These are phyloP conservation scores for Calycina marina DNA, from an alignment of 2,329 filamentous ascomycete species.

Conservation along the genomic window DNA sequence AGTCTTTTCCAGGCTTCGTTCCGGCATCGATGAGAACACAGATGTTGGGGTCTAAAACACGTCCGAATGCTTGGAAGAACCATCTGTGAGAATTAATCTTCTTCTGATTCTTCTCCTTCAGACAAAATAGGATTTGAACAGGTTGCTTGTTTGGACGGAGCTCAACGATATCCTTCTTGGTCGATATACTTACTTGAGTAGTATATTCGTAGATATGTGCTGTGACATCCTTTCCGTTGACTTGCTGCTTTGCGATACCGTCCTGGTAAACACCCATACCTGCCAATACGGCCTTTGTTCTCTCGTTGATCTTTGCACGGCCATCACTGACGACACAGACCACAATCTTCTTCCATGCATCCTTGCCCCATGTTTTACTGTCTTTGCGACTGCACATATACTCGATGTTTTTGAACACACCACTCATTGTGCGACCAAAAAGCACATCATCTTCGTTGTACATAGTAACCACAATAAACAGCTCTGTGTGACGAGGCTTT, in stretches of 20 bases:
- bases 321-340: conserved; percentile 96
- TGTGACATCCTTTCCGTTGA: conserved; percentile 91
- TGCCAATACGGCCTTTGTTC: conserved; percentile 78
- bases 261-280: conserved; percentile 96
- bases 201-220: conserved; percentile 97
- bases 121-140: conserved; percentile 91
- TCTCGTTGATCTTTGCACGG: conserved; percentile 87
- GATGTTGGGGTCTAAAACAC: conserved; percentile 86
- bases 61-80: conserved; percentile 97
- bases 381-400: conserved; percentile 90
- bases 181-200: conserved; percentile 68
- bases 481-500: conserved; percentile 80
- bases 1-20: conserved; percentile 84
- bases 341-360: conserved; percentile 99
- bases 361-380: conserved; percentile 96
- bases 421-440: conserved; percentile 89
- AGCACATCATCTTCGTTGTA: conserved; percentile 98
- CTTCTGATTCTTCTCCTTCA: conserved; percentile 99
- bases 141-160: conserved; percentile 78
- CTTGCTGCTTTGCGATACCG: conserved; percentile 94
- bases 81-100: conserved; percentile 99
- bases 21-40: conserved; percentile 93
- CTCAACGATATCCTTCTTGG: conserved; percentile 80
- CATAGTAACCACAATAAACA: conserved; percentile 96
- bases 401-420: conserved; percentile 97